phyloP scores from a whole-genome alignment of 306 rosid genomes.

The Cucurbita moschata region DNA sequence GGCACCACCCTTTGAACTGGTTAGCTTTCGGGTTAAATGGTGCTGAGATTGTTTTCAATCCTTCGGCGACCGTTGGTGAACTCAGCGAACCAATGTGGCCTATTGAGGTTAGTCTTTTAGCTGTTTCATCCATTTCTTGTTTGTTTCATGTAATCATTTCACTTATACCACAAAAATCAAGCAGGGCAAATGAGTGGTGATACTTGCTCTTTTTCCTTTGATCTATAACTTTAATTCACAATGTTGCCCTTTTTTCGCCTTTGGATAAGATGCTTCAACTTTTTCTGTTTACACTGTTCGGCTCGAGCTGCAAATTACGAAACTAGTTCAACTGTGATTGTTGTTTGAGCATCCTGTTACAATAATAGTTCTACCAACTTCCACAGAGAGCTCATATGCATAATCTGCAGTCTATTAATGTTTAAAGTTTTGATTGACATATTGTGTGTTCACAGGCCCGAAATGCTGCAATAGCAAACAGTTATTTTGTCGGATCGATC shows the following conservation, averaged over 20 bases:
- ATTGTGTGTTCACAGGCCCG: slow-evolving; percentile 44
- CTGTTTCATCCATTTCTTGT: slow-evolving; percentile 2
- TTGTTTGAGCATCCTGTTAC: background rate
- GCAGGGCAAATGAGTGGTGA: background rate
- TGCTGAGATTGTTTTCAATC: slow-evolving; percentile 93
- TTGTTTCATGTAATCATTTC: background rate
- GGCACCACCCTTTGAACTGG: slow-evolving; percentile 96
- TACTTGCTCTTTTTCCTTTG: background rate
- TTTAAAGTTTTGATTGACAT: background rate
- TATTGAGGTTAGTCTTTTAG: slow-evolving; percentile 44
- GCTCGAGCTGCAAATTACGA: background rate
- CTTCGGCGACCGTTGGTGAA: slow-evolving; percentile 90
- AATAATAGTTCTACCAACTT: background rate
- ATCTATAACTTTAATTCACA: background rate
- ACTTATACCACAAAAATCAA: background rate
- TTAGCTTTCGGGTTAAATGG: slow-evolving; percentile 87
- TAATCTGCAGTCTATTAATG: background rate
- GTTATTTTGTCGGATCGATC: slow-evolving; percentile 69
- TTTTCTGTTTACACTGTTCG: background rate
- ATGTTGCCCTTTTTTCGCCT: background rate
- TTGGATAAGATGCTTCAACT: background rate
- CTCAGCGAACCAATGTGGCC: slow-evolving; percentile 98
- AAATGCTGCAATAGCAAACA: slow-evolving; percentile 78
- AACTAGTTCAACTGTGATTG: background rate
- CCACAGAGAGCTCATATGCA: background rate